A percentile compares a stretch with the other conserved stretches of the same genome.
Conservation (phyloP, 768 basidiomycete genomes). For the Polyporus arcularius region DNA sequence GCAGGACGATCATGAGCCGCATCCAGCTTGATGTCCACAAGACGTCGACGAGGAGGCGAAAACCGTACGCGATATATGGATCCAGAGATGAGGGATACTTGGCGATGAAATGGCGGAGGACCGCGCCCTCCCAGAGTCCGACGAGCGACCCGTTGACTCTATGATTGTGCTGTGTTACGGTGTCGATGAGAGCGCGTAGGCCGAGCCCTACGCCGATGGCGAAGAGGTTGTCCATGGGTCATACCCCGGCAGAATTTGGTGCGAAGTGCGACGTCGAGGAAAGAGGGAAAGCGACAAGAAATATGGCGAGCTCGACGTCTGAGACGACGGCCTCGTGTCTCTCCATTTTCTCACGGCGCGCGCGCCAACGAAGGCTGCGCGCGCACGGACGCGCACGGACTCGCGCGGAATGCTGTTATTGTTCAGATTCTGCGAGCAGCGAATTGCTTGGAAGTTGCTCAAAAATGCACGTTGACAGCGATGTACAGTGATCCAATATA, state of each 20-base stretch:
- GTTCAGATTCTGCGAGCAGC: background rate
- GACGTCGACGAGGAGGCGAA: slow-evolving; percentile 74
- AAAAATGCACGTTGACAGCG: background rate
- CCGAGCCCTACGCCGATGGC: slow-evolving; percentile 69
- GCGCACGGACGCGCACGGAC: background rate
- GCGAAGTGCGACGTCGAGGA: background rate
- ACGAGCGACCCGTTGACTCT: slow-evolving; percentile 64
- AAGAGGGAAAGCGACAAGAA: background rate
- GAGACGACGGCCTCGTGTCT: background rate
- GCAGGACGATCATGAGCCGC: slow-evolving; percentile 46
- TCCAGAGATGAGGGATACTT: slow-evolving; percentile 67
- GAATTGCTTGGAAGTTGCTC: background rate
- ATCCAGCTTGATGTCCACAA: slow-evolving; percentile 58
- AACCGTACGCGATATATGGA: slow-evolving; percentile 66
- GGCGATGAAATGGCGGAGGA: slow-evolving; percentile 69
- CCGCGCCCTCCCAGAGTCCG: slow-evolving; percentile 79
- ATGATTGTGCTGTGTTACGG: slow-evolving; percentile 48
- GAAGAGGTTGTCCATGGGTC: slow-evolving; percentile 65
- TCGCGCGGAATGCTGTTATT: background rate
- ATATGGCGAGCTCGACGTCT: slow-evolving; percentile 3
- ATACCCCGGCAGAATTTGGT: slow-evolving; percentile 7
- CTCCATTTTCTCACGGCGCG: background rate
- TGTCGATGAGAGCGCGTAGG: slow-evolving; percentile 62
- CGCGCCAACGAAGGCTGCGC: background rate
- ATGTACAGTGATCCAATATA: background rate